Evolutionary conservation across 805 yeast species (phyloP).

Genomic region (Ogataea saltuana): DNA sequence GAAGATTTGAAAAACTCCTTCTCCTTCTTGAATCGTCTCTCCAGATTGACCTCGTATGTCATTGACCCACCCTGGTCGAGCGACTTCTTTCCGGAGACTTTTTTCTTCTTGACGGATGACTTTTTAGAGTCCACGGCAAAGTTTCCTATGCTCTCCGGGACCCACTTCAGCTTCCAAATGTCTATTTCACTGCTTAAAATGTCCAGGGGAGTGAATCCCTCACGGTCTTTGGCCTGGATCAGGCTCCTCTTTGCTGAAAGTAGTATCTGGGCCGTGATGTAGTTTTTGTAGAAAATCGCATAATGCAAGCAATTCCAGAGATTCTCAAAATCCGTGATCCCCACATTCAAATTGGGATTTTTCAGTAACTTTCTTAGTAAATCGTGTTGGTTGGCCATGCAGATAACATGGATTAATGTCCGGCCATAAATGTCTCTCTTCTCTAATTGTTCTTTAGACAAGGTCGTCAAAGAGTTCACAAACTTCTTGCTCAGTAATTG

Average conservation of each 20-base stretch:
- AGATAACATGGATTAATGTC: conserved; percentile 56
- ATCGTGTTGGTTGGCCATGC: conserved; percentile 50
- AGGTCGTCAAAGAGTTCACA: conserved; percentile 23
- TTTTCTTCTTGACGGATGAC: conserved; percentile 17
- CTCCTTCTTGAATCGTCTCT: conserved; percentile 23
- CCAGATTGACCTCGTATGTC: conserved; percentile 31
- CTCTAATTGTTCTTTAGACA: conserved; percentile 41
- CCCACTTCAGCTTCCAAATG: conserved; percentile 39
- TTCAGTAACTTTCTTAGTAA: conserved; percentile 47
- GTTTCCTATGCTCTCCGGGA: conserved; percentile 30
- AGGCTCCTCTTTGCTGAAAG: conserved; percentile 34
- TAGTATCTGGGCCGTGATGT: conserved; percentile 52
- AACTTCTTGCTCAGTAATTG: conserved; percentile 18
- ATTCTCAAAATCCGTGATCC: conserved; percentile 64
- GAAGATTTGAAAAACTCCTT: conserved; percentile 9
- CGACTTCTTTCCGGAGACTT: conserved; percentile 33
- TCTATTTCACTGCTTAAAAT: conserved; percentile 49
- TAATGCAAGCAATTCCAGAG: conserved; percentile 83
- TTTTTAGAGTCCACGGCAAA: neutral
- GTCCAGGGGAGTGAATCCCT: conserved; percentile 72
- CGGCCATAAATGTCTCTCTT: conserved; percentile 70
- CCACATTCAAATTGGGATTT: conserved; percentile 47
- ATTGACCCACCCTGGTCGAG: neutral
- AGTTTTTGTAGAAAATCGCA: conserved; percentile 57
- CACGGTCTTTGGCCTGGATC: conserved; percentile 64